Evolutionary conservation across 2,329 filamentous ascomycete genomes (phyloP).

Genomic region (Fusarium sp.): DNA sequence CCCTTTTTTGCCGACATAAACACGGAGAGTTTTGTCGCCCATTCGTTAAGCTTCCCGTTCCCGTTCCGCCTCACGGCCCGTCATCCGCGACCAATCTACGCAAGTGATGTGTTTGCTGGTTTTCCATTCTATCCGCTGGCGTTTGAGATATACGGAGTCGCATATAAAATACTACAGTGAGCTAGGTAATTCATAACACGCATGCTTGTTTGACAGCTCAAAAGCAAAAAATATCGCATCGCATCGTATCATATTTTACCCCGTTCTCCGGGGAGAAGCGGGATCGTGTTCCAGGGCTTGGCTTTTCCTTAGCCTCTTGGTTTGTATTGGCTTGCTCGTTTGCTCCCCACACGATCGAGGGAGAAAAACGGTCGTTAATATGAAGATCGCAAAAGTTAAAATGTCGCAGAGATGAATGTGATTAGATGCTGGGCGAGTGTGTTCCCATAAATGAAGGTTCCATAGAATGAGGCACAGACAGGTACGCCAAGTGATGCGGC

Average conservation of each 20-base stretch:
- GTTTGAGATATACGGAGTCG: not conserved
- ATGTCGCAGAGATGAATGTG: not conserved
- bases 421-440: not conserved
- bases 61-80: slow-evolving; percentile 16
- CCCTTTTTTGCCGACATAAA: not conserved
- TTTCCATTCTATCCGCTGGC: not conserved
- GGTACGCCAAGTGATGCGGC: not conserved
- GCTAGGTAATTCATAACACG: not conserved
- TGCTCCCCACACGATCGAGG: not conserved
- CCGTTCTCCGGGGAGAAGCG: slow-evolving; percentile 12
- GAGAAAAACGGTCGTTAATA: not conserved
- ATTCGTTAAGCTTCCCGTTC: slow-evolving; percentile 11
- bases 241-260: not conserved
- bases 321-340: not conserved
- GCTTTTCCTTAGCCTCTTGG: not conserved
- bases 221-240: not conserved
- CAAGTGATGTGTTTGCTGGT: not conserved
- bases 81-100: slow-evolving; percentile 19
- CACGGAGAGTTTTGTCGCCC: not conserved
- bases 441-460: not conserved
- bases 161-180: not conserved
- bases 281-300: slow-evolving; percentile 16
- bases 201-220: slow-evolving; percentile 5
- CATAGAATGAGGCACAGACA: not conserved
- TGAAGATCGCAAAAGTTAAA: not conserved